A percentile compares a stretch with the other conserved stretches of the same genome.
Evolutionary conservation across 345 rosid species (phyloP).

Genomic region (Clarkia xantiana): DNA sequence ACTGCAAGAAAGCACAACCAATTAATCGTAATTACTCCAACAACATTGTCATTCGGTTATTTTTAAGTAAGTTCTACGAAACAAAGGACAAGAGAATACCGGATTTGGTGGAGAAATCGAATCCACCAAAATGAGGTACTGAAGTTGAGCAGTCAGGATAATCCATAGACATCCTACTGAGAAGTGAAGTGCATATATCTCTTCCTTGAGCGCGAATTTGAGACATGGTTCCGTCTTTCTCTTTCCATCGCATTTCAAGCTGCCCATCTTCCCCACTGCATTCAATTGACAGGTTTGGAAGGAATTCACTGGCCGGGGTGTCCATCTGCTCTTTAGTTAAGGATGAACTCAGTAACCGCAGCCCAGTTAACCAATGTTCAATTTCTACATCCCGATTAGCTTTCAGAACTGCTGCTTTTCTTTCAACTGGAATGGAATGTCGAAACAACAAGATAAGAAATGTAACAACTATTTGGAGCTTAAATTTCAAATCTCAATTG

Average conservation of each 20-base stretch:
- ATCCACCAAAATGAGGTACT: constrained; percentile 32
- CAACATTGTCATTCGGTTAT: neutral
- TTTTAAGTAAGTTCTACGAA: neutral
- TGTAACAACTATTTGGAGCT: neutral
- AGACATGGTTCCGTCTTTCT: constrained; percentile 16
- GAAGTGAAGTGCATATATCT: constrained; percentile 37
- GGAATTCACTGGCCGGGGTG: constrained; percentile 41
- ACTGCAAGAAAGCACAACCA: constrained; percentile 25
- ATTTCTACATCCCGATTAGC: constrained; percentile 65
- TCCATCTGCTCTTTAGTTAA: constrained; percentile 38
- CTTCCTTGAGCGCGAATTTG: constrained; percentile 16
- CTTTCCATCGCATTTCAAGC: constrained; percentile 38
- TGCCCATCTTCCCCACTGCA: constrained; percentile 34
- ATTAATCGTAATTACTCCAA: constrained; percentile 6
- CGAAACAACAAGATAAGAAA: neutral
- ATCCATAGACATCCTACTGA: constrained; percentile 37
- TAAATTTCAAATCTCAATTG: neutral
- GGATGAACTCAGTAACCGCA: constrained; percentile 52
- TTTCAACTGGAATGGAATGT: constrained; percentile 32
- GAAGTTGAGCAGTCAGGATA: constrained; percentile 24
- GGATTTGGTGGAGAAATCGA: constrained; percentile 31
- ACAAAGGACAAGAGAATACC: constrained; percentile 15
- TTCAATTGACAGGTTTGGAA: constrained; percentile 33
- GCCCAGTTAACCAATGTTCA: constrained; percentile 36
- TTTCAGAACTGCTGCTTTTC: constrained; percentile 52